Evolutionary conservation across 352 stramenopile genomes (phyloP).

Genomic region (Phytophthora uliginosa): DNA sequence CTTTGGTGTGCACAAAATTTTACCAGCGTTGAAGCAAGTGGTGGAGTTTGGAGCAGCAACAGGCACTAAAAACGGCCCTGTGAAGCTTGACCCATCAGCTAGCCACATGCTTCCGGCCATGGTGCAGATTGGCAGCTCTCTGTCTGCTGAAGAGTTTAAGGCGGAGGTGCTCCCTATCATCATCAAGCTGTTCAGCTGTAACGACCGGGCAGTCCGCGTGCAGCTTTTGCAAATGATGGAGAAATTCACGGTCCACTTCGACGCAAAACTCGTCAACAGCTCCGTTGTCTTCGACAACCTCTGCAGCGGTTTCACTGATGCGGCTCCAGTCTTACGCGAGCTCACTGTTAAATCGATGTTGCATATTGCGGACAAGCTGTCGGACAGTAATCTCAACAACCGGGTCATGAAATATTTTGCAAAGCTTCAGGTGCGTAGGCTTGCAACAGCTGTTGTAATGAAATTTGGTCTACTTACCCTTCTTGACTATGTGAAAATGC

Average conservation of each 20-base stretch:
- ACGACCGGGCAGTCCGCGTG: conserved; percentile 91
- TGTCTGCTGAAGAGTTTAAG: conserved; percentile 88
- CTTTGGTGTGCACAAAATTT: conserved; percentile 90
- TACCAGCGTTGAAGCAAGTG: conserved; percentile 85
- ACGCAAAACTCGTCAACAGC: conserved; percentile 93
- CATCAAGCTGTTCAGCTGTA: conserved; percentile 93
- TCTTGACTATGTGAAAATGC: not conserved
- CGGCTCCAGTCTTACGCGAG: conserved; percentile 88
- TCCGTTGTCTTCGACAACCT: conserved; percentile 92
- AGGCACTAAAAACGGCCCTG: conserved; percentile 62
- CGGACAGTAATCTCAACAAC: conserved; percentile 92
- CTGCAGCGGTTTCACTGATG: conserved; percentile 93
- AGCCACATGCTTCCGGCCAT: conserved; percentile 91
- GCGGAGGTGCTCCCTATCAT: conserved; percentile 90
- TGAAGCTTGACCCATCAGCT: conserved; percentile 87
- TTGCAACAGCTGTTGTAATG: not conserved
- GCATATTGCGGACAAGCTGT: conserved; percentile 92
- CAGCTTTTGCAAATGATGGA: conserved; percentile 95
- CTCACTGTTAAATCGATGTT: conserved; percentile 95
- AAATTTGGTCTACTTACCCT: not conserved
- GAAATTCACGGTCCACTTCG: conserved; percentile 89
- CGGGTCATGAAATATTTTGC: conserved; percentile 95
- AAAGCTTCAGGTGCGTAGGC: conserved; percentile 82
- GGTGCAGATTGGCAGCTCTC: conserved; percentile 85
- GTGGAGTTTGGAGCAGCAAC: conserved; percentile 82